Evolutionary conservation across 495 filamentous ascomycete genomes (phyloP).

Genomic region (Penicillium longicatenatum): DNA sequence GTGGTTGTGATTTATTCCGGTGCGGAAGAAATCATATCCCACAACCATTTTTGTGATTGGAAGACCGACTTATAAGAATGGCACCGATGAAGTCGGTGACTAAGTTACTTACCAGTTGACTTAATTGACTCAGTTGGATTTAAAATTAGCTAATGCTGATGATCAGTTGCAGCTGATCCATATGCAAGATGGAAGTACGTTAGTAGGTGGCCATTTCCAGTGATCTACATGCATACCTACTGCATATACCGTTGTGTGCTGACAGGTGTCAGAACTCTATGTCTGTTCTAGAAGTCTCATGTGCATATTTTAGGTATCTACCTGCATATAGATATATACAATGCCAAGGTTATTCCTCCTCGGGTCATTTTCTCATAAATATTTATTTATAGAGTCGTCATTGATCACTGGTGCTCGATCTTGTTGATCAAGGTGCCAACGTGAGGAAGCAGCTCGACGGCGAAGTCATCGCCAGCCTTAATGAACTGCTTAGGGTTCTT

Average conservation of each 20-base stretch:
- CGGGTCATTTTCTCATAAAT: neutral
- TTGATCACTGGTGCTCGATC: constrained; percentile 34
- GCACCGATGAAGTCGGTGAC: neutral
- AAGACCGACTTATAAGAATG: constrained; percentile 8
- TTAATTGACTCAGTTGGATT: too few relatives aligned
- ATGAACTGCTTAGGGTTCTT: constrained; percentile 59
- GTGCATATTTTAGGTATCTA: neutral
- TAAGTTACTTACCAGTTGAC: neutral
- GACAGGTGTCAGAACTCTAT: neutral
- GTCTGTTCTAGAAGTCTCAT: neutral
- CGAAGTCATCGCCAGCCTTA: constrained; percentile 61
- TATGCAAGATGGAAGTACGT: too few relatives aligned
- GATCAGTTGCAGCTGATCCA: too few relatives aligned
- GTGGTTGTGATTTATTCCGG: constrained; percentile 27
- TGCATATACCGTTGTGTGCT: too few relatives aligned
- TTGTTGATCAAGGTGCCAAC: constrained; percentile 45
- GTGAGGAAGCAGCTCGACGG: constrained; percentile 53
- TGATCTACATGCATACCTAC: neutral
- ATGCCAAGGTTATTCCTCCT: neutral
- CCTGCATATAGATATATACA: neutral
- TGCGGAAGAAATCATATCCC: constrained; percentile 26
- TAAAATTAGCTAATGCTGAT: too few relatives aligned
- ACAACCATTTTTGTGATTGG: neutral
- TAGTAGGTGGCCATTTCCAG: neutral
- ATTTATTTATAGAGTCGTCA: constrained; percentile 1